Evolutionary conservation across 495 filamentous ascomycete genomes (phyloP).

Genomic region (Talaromyces wortmannii): DNA sequence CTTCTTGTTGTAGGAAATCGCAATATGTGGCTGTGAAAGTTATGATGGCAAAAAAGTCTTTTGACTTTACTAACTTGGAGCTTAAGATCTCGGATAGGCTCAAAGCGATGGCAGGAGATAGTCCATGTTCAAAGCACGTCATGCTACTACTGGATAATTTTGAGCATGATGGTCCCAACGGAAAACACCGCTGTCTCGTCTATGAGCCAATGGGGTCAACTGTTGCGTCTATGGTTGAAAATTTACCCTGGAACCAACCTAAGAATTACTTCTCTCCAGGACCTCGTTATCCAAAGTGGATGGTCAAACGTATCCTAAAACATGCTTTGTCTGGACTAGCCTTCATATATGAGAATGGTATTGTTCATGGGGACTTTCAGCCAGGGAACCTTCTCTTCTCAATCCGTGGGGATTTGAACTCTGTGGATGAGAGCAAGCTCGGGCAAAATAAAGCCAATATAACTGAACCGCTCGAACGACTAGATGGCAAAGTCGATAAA

Average conservation of each 20-base stretch:
- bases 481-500: too few relatives aligned
- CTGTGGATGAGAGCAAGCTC: background rate
- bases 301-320: too few relatives aligned
- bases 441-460: background rate
- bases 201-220: constrained; percentile 23
- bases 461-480: background rate
- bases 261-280: constrained; percentile 7
- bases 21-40: background rate
- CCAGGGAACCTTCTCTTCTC: constrained; percentile 35
- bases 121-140: constrained; percentile 13
- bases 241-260: constrained; percentile 29
- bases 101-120: constrained; percentile 1
- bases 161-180: constrained; percentile 14
- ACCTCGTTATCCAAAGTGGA: too few relatives aligned
- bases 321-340: too few relatives aligned
- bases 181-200: constrained; percentile 25
- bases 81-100: background rate
- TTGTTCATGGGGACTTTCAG: constrained; percentile 21
- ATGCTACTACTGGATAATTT: constrained; percentile 25
- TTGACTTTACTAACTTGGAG: background rate
- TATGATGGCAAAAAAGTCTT: background rate
- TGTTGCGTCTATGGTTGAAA: constrained; percentile 18
- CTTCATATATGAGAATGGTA: too few relatives aligned
- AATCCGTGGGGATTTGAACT: constrained; percentile 14
- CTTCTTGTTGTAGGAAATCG: background rate